Percentiles rank a stretch among this genome's conserved stretches.
Evolutionary conservation across 148 eudicot genomes (phyloP).

Genomic region (Arctostaphylos glauca): DNA sequence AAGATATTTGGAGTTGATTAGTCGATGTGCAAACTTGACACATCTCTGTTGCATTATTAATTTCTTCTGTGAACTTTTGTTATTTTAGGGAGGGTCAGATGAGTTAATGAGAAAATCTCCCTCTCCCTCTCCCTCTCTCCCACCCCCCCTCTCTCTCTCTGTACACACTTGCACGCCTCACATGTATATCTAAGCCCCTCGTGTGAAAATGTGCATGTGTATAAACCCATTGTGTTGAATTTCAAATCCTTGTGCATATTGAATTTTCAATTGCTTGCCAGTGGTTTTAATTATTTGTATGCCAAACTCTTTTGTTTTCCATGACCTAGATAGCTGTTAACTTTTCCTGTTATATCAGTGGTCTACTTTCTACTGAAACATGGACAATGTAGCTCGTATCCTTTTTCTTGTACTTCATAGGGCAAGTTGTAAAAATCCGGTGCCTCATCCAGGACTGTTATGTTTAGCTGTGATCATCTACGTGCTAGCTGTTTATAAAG

Average conservation of each 20-base stretch:
- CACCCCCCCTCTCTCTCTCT: too few relatives aligned
- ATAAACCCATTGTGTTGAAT: not conserved
- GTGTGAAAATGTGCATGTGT: not conserved
- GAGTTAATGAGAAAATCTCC: not conserved
- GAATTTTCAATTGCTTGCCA: not conserved
- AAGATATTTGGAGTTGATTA: not conserved
- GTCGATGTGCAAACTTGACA: not conserved
- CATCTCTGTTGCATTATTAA: not conserved
- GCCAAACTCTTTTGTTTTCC: not conserved
- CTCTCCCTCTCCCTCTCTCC: not conserved
- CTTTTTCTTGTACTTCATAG: not conserved
- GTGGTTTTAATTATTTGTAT: not conserved
- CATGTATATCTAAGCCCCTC: too few relatives aligned
- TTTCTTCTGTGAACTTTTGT: not conserved
- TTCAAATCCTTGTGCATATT: not conserved
- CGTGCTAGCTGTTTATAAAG: not conserved
- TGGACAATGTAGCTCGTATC: not conserved
- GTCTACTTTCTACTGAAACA: not conserved
- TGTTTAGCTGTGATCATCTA: not conserved
- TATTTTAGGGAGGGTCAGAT: not conserved
- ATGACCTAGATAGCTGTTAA: not conserved
- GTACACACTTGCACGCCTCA: too few relatives aligned
- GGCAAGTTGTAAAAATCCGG: not conserved
- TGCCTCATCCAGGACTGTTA: not conserved
- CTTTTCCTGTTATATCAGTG: not conserved